Conservation (phyloP, 2,329 filamentous ascomycete species). For the Coniochaeta sp. region DNA sequence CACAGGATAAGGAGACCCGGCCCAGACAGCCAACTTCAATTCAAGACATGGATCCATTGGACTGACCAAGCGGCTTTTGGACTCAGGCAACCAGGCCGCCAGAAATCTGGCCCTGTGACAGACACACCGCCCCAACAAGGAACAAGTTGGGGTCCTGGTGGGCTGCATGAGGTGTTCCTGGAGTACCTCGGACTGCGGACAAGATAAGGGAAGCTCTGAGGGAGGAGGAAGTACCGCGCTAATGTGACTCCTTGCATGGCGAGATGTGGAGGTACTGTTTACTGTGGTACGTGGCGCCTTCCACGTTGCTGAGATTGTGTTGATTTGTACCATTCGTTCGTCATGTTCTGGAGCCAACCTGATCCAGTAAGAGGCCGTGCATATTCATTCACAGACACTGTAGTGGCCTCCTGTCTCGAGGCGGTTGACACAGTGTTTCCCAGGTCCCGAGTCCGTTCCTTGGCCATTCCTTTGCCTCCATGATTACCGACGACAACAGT, state of each 20-base stretch:
- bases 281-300: not conserved
- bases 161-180: not conserved
- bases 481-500: not conserved
- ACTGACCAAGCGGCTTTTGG: not conserved
- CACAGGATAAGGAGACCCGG: not conserved
- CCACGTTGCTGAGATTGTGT: not conserved
- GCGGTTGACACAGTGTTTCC: not conserved
- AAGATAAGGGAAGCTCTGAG: not conserved
- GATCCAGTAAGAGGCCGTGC: not conserved
- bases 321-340: constrained; percentile 3
- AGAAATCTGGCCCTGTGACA: not conserved
- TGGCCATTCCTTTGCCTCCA: not conserved
- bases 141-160: not conserved
- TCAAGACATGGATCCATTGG: not conserved
- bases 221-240: not conserved
- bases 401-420: not conserved
- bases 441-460: not conserved
- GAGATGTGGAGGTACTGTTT: not conserved
- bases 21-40: not conserved
- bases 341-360: not conserved
- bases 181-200: not conserved
- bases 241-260: not conserved
- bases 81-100: not conserved
- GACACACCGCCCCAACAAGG: not conserved
- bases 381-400: not conserved